These are phyloP conservation scores for Candolleomyces eurysporus DNA, from an alignment of 768 basidiomycete species.

Conservation along the genomic window DNA sequence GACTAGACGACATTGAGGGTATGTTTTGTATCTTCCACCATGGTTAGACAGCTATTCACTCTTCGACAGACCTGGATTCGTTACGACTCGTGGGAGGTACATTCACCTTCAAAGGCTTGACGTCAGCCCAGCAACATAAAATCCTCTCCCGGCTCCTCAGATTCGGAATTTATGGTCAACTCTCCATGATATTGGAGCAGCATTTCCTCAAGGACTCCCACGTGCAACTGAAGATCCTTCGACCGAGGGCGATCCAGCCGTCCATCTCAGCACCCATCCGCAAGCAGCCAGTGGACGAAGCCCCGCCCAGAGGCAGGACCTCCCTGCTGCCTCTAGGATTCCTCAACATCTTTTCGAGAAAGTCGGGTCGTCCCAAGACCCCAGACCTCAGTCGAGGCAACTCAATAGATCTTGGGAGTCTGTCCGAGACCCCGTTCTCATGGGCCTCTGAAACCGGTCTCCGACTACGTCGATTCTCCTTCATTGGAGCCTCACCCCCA, in stretches of 20 bases:
- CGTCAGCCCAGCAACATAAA: constrained; percentile 39
- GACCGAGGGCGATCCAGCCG: constrained; percentile 23
- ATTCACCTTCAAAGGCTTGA: constrained; percentile 51
- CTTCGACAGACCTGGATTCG: neutral
- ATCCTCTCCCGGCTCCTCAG: constrained; percentile 49
- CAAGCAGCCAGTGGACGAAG: neutral
- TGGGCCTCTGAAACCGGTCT: constrained; percentile 9
- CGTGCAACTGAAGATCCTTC: constrained; percentile 44
- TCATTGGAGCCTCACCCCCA: constrained; percentile 28
- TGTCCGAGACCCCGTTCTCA: constrained; percentile 27
- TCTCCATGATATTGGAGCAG: constrained; percentile 63
- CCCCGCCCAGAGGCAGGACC: constrained; percentile 19
- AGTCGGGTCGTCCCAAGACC: constrained; percentile 21
- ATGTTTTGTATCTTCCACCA: constrained; percentile 13
- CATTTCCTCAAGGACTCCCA: constrained; percentile 50
- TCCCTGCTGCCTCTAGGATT: constrained; percentile 40
- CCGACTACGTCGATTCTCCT: constrained; percentile 35
- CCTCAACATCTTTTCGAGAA: constrained; percentile 38
- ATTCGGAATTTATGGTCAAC: constrained; percentile 50
- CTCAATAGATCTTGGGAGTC: constrained; percentile 38
- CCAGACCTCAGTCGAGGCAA: constrained; percentile 27
- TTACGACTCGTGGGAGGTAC: constrained; percentile 56
- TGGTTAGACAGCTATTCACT: neutral
- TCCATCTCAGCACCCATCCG: constrained; percentile 22
- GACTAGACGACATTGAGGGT: constrained; percentile 54